Evolutionary conservation across 2,329 filamentous ascomycete genomes (phyloP).

Genomic region (Fusarium albidum): DNA sequence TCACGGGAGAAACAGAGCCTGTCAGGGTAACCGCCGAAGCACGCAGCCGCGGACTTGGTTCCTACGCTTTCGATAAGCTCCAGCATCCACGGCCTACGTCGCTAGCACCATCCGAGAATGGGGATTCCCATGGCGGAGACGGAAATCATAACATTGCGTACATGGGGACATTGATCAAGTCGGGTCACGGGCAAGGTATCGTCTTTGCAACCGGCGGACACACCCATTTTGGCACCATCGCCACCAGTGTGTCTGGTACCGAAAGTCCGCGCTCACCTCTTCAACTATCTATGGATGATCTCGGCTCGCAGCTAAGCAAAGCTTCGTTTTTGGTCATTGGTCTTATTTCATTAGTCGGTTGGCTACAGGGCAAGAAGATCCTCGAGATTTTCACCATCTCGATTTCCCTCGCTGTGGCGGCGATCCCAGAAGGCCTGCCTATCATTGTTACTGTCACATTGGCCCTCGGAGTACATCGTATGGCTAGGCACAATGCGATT

Average conservation of each 20-base stretch:
- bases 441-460: conserved; percentile 99
- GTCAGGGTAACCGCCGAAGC: conserved; percentile 79
- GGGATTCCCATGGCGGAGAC: conserved; percentile 67
- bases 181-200: conserved; percentile 92
- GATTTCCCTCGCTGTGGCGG: conserved; percentile 93
- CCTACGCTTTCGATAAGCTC: conserved; percentile 41
- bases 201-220: conserved; percentile 95
- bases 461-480: conserved; percentile 91
- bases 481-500: conserved; percentile 95
- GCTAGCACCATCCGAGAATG: conserved; percentile 55
- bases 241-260: conserved; percentile 90
- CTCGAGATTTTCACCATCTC: conserved; percentile 98
- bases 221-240: conserved; percentile 97
- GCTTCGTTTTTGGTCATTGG: conserved; percentile 95
- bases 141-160: conserved; percentile 93
- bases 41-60: conserved; percentile 42
- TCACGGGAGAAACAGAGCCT: conserved; percentile 96
- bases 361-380: conserved; percentile 86
- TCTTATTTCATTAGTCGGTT: conserved; percentile 89
- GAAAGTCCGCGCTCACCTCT: conserved; percentile 94
- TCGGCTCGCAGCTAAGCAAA: conserved; percentile 95
- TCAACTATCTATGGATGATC: conserved; percentile 96
- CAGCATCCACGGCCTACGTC: conserved; percentile 53
- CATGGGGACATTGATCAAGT: conserved; percentile 96
- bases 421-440: conserved; percentile 93